phyloP scores from a whole-genome alignment of 2,329 filamentous ascomycete species.

The Pseudocercospora macadamiae region DNA sequence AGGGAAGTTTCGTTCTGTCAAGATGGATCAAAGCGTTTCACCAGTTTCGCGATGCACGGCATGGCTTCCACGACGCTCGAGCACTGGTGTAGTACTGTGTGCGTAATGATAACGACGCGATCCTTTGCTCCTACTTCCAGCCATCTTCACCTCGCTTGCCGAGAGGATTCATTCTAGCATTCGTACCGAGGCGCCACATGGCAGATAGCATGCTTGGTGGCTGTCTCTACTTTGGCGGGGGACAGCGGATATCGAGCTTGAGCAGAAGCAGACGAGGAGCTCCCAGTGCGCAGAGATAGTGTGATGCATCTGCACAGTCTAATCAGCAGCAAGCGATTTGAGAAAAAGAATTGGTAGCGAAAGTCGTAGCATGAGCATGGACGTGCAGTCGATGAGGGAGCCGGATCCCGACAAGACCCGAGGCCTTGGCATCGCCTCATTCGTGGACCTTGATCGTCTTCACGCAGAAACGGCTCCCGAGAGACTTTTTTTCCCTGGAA shows the following conservation, averaged over 20 bases:
- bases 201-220: no score
- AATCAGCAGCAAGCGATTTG: neutral
- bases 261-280: neutral
- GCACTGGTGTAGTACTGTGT: no score
- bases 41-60: neutral
- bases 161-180: no score
- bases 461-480: neutral
- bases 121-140: no score
- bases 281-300: no score
- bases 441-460: neutral
- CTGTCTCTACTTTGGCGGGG: no score
- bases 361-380: no score
- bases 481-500: no score
- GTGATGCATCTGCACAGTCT: neutral
- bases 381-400: neutral
- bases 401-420: neutral
- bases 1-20: neutral
- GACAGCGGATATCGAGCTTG: neutral
- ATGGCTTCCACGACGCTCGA: neutral
- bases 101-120: neutral
- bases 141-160: neutral
- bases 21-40: neutral
- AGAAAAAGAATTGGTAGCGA: conserved; percentile 2
- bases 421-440: neutral
- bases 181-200: no score